Percentiles rank a stretch among this genome's conserved stretches.
phyloP scores from a whole-genome alignment of 208 protist species.

The Wallacemonas sp. region DNA sequence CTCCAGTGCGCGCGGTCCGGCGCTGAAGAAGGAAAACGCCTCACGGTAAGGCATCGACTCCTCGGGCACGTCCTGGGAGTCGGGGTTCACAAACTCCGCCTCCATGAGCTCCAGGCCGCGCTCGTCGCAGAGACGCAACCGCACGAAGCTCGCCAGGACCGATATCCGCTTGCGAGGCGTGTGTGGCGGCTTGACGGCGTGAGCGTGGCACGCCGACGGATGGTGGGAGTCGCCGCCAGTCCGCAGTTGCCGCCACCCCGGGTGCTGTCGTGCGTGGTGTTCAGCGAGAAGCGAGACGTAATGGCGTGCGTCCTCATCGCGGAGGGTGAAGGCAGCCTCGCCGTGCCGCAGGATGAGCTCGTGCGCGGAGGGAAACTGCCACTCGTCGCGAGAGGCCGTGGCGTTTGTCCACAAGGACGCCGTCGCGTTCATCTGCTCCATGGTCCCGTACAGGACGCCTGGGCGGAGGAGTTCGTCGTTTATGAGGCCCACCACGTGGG shows the following conservation, averaged over 20 bases:
- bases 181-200: not conserved
- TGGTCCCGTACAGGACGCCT: conserved; percentile 12
- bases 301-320: conserved; percentile 8
- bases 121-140: conserved; percentile 20
- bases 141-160: conserved; percentile 20
- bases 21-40: conserved; percentile 14
- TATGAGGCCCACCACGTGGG: conserved; percentile 38
- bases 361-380: conserved; percentile 18
- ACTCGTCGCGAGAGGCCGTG: not conserved
- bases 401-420: conserved; percentile 6
- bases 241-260: conserved; percentile 16
- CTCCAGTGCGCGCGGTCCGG: conserved; percentile 18
- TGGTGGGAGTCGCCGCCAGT: too few relatives aligned
- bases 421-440: not conserved
- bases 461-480: conserved; percentile 58
- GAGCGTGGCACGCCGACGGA: too few relatives aligned
- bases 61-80: not conserved
- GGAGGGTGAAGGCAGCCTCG: conserved; percentile 11
- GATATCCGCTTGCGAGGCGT: not conserved
- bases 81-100: conserved; percentile 8
- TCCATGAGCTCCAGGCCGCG: conserved; percentile 28
- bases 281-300: conserved; percentile 19
- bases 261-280: conserved; percentile 16
- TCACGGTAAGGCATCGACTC: conserved; percentile 20
- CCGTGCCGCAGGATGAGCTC: conserved; percentile 14